Conservation (phyloP, 2,329 filamentous ascomycete species). For the Paecilomyces sp. region DNA sequence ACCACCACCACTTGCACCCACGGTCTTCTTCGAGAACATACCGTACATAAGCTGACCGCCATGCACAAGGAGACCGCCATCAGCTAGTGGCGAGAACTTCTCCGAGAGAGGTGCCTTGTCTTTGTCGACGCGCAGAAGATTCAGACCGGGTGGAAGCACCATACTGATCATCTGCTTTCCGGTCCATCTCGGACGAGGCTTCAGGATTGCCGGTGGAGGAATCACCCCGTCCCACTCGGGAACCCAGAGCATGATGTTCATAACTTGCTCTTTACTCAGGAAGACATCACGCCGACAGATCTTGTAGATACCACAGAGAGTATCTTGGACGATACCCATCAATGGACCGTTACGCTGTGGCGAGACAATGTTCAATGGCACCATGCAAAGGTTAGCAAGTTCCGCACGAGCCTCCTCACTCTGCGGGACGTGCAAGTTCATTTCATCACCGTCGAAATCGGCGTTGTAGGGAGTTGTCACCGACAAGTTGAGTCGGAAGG, state of each 20-base stretch:
- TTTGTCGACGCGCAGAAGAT: slow-evolving; percentile 59
- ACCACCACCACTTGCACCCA: slow-evolving; percentile 83
- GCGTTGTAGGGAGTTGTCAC: slow-evolving; percentile 99
- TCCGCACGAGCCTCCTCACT: slow-evolving; percentile 95
- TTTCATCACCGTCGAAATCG: slow-evolving; percentile 99
- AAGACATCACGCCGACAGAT: slow-evolving; percentile 90
- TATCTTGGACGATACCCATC: slow-evolving; percentile 99
- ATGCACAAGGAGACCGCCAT: slow-evolving; percentile 75
- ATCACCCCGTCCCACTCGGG: slow-evolving; percentile 96
- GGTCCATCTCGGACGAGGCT: slow-evolving; percentile 89
- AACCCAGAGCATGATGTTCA: slow-evolving; percentile 97
- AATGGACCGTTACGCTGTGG: slow-evolving; percentile 93
- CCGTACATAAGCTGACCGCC: slow-evolving; percentile 87
- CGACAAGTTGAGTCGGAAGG: slow-evolving; percentile 93
- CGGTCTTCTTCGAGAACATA: slow-evolving; percentile 84
- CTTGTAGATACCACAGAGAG: slow-evolving; percentile 93
- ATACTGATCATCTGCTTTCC: slow-evolving; percentile 97
- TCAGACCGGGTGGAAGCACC: slow-evolving; percentile 81
- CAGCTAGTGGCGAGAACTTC: slow-evolving; percentile 57
- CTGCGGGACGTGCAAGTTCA: slow-evolving; percentile 99
- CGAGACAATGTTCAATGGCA: slow-evolving; percentile 97
- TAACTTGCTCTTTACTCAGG: slow-evolving; percentile 80
- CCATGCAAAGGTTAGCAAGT: slow-evolving; percentile 88
- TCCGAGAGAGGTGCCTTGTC: slow-evolving; percentile 50
- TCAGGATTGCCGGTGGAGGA: slow-evolving; percentile 86